These are phyloP conservation scores for Leccinum fallax DNA, from an alignment of 1,284 basidiomycete species.

Conservation along the genomic window DNA sequence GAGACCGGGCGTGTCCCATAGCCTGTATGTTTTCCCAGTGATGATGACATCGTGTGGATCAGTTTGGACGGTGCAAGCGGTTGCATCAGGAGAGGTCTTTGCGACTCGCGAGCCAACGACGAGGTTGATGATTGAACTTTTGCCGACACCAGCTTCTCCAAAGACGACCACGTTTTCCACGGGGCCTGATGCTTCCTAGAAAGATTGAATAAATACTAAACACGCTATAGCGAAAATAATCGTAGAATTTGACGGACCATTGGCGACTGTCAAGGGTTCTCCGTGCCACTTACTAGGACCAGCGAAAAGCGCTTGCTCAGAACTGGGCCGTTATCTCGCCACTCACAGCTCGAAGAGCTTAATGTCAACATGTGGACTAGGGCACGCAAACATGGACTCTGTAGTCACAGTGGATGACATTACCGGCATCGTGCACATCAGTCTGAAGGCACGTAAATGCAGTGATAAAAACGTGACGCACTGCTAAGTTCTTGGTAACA, in stretches of 20 bases:
- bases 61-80: conserved; percentile 29
- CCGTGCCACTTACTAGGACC: not conserved
- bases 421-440: not conserved
- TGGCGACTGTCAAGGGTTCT: not conserved
- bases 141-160: conserved; percentile 37
- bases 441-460: not conserved
- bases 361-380: not conserved
- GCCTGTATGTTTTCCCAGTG: conserved; percentile 20
- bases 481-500: not conserved
- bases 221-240: not conserved
- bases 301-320: not conserved
- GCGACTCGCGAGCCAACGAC: conserved; percentile 26
- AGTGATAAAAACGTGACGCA: not conserved
- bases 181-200: conserved; percentile 10
- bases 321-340: not conserved
- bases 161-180: conserved; percentile 34
- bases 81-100: conserved; percentile 32
- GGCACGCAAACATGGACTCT: not conserved
- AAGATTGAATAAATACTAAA: conserved; percentile 8
- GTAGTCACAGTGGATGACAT: not conserved
- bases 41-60: conserved; percentile 24
- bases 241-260: conserved; percentile 24
- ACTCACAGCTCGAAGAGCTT: not conserved
- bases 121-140: conserved; percentile 38
- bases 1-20: conserved; percentile 38